Evolutionary conservation across 1,284 basidiomycete genomes (phyloP).

Genomic region (Moesziomyces sp.): DNA sequence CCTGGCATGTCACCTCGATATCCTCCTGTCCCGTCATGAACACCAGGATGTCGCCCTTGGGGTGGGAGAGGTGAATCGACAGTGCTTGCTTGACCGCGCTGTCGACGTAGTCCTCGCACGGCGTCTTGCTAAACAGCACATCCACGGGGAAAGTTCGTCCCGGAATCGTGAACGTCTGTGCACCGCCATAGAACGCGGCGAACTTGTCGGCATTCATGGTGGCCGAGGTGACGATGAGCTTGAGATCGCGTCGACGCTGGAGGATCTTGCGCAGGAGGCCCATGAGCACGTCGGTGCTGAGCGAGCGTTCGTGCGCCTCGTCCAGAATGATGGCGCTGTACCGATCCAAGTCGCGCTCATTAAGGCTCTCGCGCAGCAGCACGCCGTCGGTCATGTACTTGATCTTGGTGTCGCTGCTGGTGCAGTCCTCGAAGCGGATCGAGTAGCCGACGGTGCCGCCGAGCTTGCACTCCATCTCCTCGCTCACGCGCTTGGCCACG

Average conservation of each 20-base stretch:
- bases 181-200: conserved; percentile 88
- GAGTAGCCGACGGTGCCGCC: conserved; percentile 92
- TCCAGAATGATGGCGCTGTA: conserved; percentile 97
- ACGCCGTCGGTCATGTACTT: conserved; percentile 98
- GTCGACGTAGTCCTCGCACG: conserved; percentile 98
- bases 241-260: conserved; percentile 87
- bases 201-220: conserved; percentile 99
- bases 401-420: conserved; percentile 88
- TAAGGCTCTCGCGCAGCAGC: conserved; percentile 90
- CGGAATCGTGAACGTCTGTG: conserved; percentile 95
- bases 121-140: conserved; percentile 92
- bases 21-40: conserved; percentile 99
- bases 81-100: conserved; percentile 96
- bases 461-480: conserved; percentile 84
- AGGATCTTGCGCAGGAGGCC: conserved; percentile 91
- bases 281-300: conserved; percentile 97
- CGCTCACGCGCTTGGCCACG: conserved; percentile 96
- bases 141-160: conserved; percentile 99
- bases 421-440: conserved; percentile 97
- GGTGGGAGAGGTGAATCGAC: conserved; percentile 91
- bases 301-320: conserved; percentile 94
- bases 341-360: conserved; percentile 92
- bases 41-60: conserved; percentile 94
- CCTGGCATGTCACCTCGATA: conserved; percentile 75
- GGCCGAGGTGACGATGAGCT: conserved; percentile 96